Percentiles rank a stretch among this genome's conserved stretches.
Conservation (phyloP, 352 stramenopile genomes). For the Phytophthora parvispora region DNA sequence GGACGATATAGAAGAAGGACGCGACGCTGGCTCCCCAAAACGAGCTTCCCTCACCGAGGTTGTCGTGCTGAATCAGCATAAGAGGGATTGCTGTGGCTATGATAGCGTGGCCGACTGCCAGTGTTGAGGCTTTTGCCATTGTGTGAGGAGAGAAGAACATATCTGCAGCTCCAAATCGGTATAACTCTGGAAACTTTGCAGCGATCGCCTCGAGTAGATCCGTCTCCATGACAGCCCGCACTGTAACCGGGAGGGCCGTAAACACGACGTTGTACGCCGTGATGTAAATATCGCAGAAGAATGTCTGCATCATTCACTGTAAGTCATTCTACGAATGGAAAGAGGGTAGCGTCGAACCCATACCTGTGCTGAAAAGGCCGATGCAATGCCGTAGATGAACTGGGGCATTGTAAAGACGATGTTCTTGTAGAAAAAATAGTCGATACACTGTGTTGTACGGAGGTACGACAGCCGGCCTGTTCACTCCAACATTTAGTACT, state of each 20-base stretch:
- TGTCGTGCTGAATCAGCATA: slow-evolving; percentile 53
- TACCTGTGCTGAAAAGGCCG: slow-evolving; percentile 90
- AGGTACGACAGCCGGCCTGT: slow-evolving; percentile 97
- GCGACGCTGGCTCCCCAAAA: slow-evolving; percentile 93
- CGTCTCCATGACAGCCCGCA: slow-evolving; percentile 80
- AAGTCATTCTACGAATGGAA: too few relatives aligned
- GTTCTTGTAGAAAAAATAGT: slow-evolving; percentile 99
- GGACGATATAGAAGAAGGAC: slow-evolving; percentile 95
- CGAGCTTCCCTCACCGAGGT: slow-evolving; percentile 56
- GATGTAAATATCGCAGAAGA: slow-evolving; percentile 88
- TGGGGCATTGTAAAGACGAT: slow-evolving; percentile 93
- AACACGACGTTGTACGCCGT: slow-evolving; percentile 97
- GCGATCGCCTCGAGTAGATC: slow-evolving; percentile 76
- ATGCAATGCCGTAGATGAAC: slow-evolving; percentile 90
- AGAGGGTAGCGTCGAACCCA: not conserved
- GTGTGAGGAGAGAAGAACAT: slow-evolving; percentile 72
- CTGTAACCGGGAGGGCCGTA: slow-evolving; percentile 92
- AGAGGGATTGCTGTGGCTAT: slow-evolving; percentile 72
- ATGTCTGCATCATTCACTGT: too few relatives aligned
- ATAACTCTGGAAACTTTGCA: slow-evolving; percentile 79
- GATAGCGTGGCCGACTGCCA: slow-evolving; percentile 71
- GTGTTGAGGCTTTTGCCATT: slow-evolving; percentile 42
- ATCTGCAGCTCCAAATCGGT: slow-evolving; percentile 65
- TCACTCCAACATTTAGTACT: too few relatives aligned
- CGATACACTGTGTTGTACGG: slow-evolving; percentile 95